phyloP scores from a whole-genome alignment of 768 basidiomycete species.

The Brasilioporus rufonigricans region DNA sequence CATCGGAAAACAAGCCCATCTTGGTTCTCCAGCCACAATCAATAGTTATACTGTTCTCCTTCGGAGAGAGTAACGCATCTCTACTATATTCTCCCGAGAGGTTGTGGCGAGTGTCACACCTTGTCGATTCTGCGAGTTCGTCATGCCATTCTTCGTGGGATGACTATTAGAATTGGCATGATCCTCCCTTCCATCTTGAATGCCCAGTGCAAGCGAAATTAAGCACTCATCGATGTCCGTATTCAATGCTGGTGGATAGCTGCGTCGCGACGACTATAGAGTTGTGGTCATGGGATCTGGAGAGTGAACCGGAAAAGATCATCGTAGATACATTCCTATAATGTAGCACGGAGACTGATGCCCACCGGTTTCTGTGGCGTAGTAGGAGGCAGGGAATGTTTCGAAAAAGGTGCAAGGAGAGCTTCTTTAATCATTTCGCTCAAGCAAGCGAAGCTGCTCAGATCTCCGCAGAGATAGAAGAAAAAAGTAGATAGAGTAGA shows the following conservation, averaged over 20 bases:
- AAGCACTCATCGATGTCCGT: conserved; percentile 60
- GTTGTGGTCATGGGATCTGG: conserved; percentile 54
- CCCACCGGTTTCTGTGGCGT: conserved; percentile 26
- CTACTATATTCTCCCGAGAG: no score
- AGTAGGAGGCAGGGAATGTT: conserved; percentile 52
- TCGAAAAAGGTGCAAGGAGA: conserved; percentile 71
- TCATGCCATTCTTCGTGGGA: no score
- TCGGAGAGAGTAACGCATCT: no score
- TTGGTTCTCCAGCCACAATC: no score
- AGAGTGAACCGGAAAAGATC: conserved; percentile 35
- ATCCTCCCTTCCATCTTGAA: no score
- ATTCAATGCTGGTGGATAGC: conserved; percentile 56
- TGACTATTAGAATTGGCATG: no score
- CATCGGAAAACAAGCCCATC: no score
- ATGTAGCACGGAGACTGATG: conserved; percentile 6
- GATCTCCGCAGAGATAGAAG: conserved; percentile 34
- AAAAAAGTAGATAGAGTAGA: conserved; percentile 35
- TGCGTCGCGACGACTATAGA: conserved; percentile 45
- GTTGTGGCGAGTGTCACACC: no score
- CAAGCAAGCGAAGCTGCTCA: conserved; percentile 35
- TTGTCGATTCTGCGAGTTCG: no score
- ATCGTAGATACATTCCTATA: conserved; percentile 20
- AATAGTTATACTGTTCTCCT: no score
- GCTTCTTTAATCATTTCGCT: conserved; percentile 52
- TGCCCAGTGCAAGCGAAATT: conserved; percentile 21